Evolutionary conservation across 2,329 filamentous ascomycete genomes (phyloP).

Genomic region (Fusarium multiceps): DNA sequence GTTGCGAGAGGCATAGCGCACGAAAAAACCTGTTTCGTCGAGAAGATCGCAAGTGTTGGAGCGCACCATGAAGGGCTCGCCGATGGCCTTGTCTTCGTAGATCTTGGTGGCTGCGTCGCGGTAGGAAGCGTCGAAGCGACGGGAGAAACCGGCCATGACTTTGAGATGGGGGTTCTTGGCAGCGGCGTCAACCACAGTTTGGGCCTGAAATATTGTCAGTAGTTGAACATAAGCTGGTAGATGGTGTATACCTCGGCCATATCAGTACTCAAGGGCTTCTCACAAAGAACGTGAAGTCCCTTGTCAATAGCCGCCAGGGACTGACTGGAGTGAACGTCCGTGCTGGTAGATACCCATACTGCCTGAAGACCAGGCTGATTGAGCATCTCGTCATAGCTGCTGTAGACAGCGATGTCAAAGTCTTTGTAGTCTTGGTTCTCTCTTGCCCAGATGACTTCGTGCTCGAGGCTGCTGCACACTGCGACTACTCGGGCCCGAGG

Average conservation of each 20-base stretch:
- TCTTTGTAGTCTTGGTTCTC: constrained; percentile 54
- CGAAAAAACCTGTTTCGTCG: constrained; percentile 74
- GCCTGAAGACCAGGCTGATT: constrained; percentile 53
- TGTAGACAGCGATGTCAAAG: constrained; percentile 57
- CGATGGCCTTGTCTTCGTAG: constrained; percentile 62
- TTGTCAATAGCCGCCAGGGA: constrained; percentile 66
- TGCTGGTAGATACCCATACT: constrained; percentile 56
- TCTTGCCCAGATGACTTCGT: constrained; percentile 59
- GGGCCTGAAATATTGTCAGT: constrained; percentile 54
- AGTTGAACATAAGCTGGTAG: rapidly evolving
- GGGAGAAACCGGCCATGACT: constrained; percentile 54
- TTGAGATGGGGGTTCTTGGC: constrained; percentile 67
- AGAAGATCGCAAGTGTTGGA: constrained; percentile 75
- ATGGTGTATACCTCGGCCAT: constrained; percentile 56
- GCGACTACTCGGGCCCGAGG: constrained; percentile 62
- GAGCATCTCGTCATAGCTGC: constrained; percentile 61
- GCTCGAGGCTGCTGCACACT: constrained; percentile 58
- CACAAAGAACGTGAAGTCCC: constrained; percentile 67
- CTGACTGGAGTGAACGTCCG: constrained; percentile 68
- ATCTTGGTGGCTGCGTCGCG: constrained; percentile 66
- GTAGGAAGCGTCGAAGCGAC: constrained; percentile 71
- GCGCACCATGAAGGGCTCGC: constrained; percentile 69
- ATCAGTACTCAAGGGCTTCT: constrained; percentile 65
- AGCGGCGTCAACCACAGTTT: constrained; percentile 68
- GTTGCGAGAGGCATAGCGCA: constrained; percentile 70